Conservation (phyloP, 345 rosid genomes). For the Syzygium jambos region DNA sequence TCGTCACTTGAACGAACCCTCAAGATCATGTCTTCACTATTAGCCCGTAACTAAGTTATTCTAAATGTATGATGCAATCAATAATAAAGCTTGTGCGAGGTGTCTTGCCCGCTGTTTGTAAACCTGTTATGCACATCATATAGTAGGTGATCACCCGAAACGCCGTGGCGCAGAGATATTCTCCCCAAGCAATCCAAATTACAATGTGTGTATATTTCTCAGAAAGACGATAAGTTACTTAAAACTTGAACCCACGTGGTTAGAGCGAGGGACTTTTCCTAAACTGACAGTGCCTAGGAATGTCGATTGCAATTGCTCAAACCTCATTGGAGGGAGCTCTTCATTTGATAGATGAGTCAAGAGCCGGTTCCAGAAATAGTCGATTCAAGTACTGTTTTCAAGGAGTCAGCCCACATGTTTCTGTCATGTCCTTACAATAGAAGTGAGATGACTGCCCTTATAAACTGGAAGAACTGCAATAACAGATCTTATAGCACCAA, state of each 20-base stretch:
- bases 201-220: background rate
- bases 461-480: background rate
- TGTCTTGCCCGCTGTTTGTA: background rate
- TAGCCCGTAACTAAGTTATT: background rate
- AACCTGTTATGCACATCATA: background rate
- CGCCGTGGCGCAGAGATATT: background rate
- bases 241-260: background rate
- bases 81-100: background rate
- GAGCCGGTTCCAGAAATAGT: background rate
- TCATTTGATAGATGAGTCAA: background rate
- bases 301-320: background rate
- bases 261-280: background rate
- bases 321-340: background rate
- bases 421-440: background rate
- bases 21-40: background rate
- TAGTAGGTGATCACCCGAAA: background rate
- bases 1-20: background rate
- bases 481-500: background rate
- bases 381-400: background rate
- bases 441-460: background rate
- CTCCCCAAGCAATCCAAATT: background rate
- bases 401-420: background rate
- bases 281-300: background rate
- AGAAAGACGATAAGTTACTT: background rate
- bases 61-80: background rate